phyloP scores from a whole-genome alignment of 176 grass and related monocot species.

The Tuctoria greenei region DNA sequence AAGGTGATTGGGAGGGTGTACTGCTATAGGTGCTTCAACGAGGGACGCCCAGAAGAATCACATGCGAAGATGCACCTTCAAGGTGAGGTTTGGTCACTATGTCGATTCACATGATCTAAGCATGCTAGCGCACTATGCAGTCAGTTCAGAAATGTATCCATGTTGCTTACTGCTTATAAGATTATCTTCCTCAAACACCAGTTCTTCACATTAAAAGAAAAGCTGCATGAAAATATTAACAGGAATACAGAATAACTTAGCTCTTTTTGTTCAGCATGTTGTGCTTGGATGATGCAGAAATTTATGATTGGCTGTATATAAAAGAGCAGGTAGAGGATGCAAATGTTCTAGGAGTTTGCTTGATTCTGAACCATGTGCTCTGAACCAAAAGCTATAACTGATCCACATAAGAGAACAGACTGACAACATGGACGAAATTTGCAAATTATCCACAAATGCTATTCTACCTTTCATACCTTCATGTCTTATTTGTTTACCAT shows the following conservation, averaged over 20 bases:
- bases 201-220: not conserved
- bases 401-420: not conserved
- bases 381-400: not conserved
- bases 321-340: not conserved
- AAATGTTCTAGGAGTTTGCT: not conserved
- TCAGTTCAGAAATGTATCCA: not conserved
- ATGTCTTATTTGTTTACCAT: conserved; percentile 12
- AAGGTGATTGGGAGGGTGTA: conserved; percentile 74
- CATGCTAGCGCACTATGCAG: conserved; percentile 10
- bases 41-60: conserved; percentile 46
- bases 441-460: not conserved
- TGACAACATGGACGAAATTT: not conserved
- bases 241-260: too few species aligned
- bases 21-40: conserved; percentile 67
- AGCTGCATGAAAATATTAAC: too few species aligned
- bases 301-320: not conserved
- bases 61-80: conserved; percentile 58
- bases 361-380: not conserved
- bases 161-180: not conserved
- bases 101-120: not conserved
- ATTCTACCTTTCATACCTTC: not conserved
- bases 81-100: conserved; percentile 34
- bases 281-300: not conserved
- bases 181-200: too few species aligned
- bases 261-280: not conserved